Evolutionary conservation across 1,139 yeast genomes (phyloP).

Genomic region (Cylindricascospora bacillispora): DNA sequence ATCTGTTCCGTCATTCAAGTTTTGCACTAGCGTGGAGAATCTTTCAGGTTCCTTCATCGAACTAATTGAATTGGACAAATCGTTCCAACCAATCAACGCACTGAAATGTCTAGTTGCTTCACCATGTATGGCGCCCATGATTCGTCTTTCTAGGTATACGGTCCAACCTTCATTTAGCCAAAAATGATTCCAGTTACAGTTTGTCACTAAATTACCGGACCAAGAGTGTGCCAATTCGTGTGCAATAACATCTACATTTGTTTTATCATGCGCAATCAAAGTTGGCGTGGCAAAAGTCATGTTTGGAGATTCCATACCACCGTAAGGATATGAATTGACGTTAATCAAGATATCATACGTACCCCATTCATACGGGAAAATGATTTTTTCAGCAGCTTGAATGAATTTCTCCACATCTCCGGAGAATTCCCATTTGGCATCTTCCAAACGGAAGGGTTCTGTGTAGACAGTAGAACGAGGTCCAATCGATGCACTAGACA

Average conservation of each 20-base stretch:
- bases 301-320: constrained; percentile 94
- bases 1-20: constrained; percentile 51
- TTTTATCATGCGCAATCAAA: constrained; percentile 71
- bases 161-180: constrained; percentile 98
- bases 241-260: constrained; percentile 79
- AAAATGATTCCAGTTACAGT: constrained; percentile 85
- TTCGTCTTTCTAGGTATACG: constrained; percentile 78
- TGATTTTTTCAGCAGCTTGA: constrained; percentile 51
- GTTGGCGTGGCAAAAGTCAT: constrained; percentile 89
- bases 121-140: constrained; percentile 65
- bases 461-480: constrained; percentile 77
- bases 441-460: constrained; percentile 57
- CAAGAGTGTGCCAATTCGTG: constrained; percentile 90
- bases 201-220: constrained; percentile 85
- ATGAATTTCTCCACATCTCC: constrained; percentile 73
- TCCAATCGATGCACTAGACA: constrained; percentile 57
- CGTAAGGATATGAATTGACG: constrained; percentile 81
- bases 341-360: constrained; percentile 70
- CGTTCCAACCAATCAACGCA: constrained; percentile 84
- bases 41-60: constrained; percentile 42
- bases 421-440: constrained; percentile 69
- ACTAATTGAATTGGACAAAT: constrained; percentile 51
- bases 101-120: constrained; percentile 66
- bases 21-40: constrained; percentile 56
- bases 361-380: constrained; percentile 80